Evolutionary conservation across 345 rosid genomes (phyloP), one percentile per base, ranked within the genome.

Genomic region (Hibiscus syriacus): DNA sequence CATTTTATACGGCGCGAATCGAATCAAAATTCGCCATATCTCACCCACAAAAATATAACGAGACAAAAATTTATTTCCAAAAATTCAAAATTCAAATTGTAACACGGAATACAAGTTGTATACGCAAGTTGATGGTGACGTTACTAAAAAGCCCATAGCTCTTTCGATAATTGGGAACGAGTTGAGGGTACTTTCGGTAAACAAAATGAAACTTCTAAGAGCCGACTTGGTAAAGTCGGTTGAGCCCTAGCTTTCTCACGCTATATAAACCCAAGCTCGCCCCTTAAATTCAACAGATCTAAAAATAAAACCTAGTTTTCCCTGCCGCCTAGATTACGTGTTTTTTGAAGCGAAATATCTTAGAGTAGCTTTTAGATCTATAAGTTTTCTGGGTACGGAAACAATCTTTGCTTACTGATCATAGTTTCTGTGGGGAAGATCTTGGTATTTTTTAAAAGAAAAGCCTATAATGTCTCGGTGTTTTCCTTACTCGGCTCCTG

Each of bases 401-500:
- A 23, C 32, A 23, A 41, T 34, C 34, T 22, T 1, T 13, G 50
- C 7, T 45, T 16, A 32, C 70, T 2, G 58, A 5, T 67, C 48
- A 0, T 20, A 36, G 16, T 3, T 23, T 39, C n/a, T 62, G 6
- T 62, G 1, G 32, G 2, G 66, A 11, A 6, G 2, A 12, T 50
- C 50, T 22, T 12, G 1, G 32, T 14, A 23, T 36, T 54, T 39
- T 66, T 29, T 13, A 27, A 64, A 46, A 66, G 69, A 50, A 20
- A 20, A 14, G 25, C 29, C 27, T 45, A 66, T 10, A 30, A 71
- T 87, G 92, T 85, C 92, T 46, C 85, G 92, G 50, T 87, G 92
- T 80, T 86, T 80, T 77, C 89, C 89, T 62, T 86, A 75, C 70
- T 83, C 80, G 49, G 82, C 77, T 55, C 87, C 73, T 57, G 80